Base-by-base conservation (phyloP, 2,329 filamentous ascomycete genomes). In the Elsinoe fawcettii region DNA sequence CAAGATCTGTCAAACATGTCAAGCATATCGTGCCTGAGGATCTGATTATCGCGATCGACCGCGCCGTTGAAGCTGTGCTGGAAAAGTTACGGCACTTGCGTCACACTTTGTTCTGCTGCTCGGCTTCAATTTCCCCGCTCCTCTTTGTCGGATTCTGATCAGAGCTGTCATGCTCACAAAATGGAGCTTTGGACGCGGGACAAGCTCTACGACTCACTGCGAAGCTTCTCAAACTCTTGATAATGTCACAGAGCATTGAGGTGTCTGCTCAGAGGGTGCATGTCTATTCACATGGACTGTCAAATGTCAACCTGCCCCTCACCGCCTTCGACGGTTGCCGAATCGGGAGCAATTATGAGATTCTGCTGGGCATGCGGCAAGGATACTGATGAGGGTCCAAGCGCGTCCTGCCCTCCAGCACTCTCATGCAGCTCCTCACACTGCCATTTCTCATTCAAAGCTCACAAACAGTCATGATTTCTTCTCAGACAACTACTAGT, bases 321-420 rank as follows among this genome's bases (percentile, higher is more conserved):
- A 53, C 49, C 49, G 49, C 49, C 49, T 53, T 46, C 39, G 49
- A 39, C 30, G 6, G 2, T 53, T 36, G 16, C 49, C 49, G 30
- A 39, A 53, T 53, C 49, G 49, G 49, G 49, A 53, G 25, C 30
- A 53, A 53, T 53, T 39, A 34, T 18, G 49, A 27, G 41, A 46
- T 46, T 46, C 41, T 46, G 49, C 32, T 34, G 32, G 32, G 25
- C 25, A 30, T 34, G 30, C 32, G 30, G 49, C 37, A 53, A 53
- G 49, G 49, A 53, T 53, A 53, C 30, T 37, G 46, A 44, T 44
- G 44, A 53, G 49, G 49, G 49, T 53, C 49, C 49, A 53, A 53
- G 49, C 49, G 49, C 49, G 49, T 53, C 49, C 30, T 53, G 49
- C 49, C 49, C 49, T 53, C 49, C 49, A 53, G 49, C 32, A 53